These are phyloP conservation scores for Podaxis sp. DNA, from an alignment of 768 basidiomycete genomes.

Conservation along the genomic window DNA sequence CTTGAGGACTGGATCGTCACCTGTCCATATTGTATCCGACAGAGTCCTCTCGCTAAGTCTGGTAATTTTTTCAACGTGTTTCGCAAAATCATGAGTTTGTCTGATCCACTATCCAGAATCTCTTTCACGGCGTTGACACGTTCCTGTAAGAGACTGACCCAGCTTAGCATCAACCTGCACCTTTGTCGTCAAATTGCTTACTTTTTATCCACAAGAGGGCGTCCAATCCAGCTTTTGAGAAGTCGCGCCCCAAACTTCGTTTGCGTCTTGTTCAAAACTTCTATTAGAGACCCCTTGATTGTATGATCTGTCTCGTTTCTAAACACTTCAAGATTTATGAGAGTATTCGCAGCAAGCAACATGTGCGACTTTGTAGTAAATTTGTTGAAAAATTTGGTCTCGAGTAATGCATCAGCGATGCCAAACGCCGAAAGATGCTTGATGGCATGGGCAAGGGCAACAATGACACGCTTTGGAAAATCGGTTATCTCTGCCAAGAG, in stretches of 20 bases:
- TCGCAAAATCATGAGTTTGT: conserved; percentile 62
- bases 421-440: conserved; percentile 68
- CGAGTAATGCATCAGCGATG: conserved; percentile 73
- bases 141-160: conserved; percentile 59
- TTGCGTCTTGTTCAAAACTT: conserved; percentile 81
- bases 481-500: conserved; percentile 57
- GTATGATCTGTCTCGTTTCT: conserved; percentile 82
- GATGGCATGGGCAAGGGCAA: conserved; percentile 72
- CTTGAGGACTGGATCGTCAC: conserved; percentile 33
- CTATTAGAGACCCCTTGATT: conserved; percentile 72
- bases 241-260: conserved; percentile 87
- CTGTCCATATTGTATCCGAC: conserved; percentile 88
- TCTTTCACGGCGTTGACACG: conserved; percentile 86
- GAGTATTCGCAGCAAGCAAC: conserved; percentile 84
- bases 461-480: conserved; percentile 65
- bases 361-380: conserved; percentile 80
- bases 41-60: conserved; percentile 82
- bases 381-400: conserved; percentile 71
- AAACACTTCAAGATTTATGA: conserved; percentile 91
- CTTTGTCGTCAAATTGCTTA: conserved; percentile 25
- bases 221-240: conserved; percentile 81
- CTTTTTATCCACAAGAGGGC: conserved; percentile 74
- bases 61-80: conserved; percentile 71
- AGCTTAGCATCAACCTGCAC: background rate
- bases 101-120: conserved; percentile 58